These are phyloP conservation scores for Rhytidhysteron rufulum DNA, from an alignment of 2,329 filamentous ascomycete species.

Conservation along the genomic window DNA sequence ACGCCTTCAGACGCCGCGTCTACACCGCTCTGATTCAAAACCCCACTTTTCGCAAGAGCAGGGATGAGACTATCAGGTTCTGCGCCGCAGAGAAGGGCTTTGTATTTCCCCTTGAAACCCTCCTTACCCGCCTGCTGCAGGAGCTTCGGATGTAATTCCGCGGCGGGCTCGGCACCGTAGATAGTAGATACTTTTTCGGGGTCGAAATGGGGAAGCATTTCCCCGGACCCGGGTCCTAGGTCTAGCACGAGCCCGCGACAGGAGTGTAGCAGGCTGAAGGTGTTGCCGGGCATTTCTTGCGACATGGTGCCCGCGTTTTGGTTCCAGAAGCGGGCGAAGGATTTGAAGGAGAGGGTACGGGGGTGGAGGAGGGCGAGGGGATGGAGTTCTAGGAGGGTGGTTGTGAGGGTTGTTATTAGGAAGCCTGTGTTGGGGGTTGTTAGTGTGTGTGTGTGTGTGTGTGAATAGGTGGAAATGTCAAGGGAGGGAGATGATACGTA, in stretches of 20 bases:
- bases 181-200: conserved; percentile 42
- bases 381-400: conserved; percentile 22
- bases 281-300: conserved; percentile 29
- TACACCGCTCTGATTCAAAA: conserved; percentile 28
- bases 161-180: conserved; percentile 54
- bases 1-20: conserved; percentile 31
- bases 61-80: conserved; percentile 45
- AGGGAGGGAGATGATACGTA: too few species aligned
- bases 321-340: conserved; percentile 34
- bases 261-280: conserved; percentile 20
- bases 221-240: conserved; percentile 49
- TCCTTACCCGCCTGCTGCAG: conserved; percentile 35
- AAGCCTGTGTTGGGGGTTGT: too few species aligned
- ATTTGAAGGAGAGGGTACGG: conserved; percentile 24
- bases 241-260: conserved; percentile 35
- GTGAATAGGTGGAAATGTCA: too few species aligned
- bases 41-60: conserved; percentile 40
- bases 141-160: conserved; percentile 45
- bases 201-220: conserved; percentile 46
- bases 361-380: conserved; percentile 26
- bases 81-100: conserved; percentile 46
- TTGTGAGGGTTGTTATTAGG: conserved; percentile 29
- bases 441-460: too few species aligned
- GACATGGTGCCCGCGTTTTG: conserved; percentile 33
- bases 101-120: conserved; percentile 47